A percentile compares a stretch with the other conserved stretches of the same genome.
phyloP scores from a whole-genome alignment of 192 early-diverging fungal genomes.

The Rhizoclosmatium sp. region DNA sequence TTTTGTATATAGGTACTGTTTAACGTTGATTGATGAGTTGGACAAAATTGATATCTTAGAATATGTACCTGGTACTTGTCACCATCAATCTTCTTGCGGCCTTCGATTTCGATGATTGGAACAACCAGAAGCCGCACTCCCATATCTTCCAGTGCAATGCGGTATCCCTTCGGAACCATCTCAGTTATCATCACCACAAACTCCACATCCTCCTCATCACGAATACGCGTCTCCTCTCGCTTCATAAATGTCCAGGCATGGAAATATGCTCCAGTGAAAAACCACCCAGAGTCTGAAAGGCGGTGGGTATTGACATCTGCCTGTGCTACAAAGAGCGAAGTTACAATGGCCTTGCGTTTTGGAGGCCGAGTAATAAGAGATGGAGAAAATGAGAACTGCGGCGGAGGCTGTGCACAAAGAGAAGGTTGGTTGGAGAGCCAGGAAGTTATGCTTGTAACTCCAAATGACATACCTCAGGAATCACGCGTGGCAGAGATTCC shows the following conservation, averaged over 20 bases:
- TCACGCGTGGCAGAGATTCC: background rate
- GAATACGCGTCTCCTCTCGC: background rate
- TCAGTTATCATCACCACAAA: conserved; percentile 32
- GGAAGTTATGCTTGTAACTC: background rate
- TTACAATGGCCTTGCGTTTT: conserved; percentile 11
- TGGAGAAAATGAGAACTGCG: conserved; percentile 1
- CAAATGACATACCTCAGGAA: background rate
- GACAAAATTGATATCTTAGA: background rate
- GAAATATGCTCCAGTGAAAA: conserved; percentile 18
- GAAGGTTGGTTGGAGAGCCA: background rate
- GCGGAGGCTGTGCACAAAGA: background rate
- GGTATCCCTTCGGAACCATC: conserved; percentile 11
- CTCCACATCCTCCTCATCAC: conserved; percentile 12
- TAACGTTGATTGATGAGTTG: background rate
- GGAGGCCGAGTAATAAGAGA: background rate
- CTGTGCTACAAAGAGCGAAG: background rate
- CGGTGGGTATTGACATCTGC: background rate
- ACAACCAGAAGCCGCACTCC: conserved; percentile 13
- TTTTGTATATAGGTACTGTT: conserved; percentile 30
- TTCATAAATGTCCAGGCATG: conserved; percentile 25
- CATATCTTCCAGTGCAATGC: background rate
- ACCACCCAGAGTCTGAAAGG: conserved; percentile 19
- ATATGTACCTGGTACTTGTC: conserved; percentile 19
- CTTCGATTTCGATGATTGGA: conserved; percentile 21
- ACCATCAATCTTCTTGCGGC: conserved; percentile 21